These are phyloP conservation scores for Globisporangium orthogonon DNA, from an alignment of 352 stramenopile genomes.

Conservation along the genomic window DNA sequence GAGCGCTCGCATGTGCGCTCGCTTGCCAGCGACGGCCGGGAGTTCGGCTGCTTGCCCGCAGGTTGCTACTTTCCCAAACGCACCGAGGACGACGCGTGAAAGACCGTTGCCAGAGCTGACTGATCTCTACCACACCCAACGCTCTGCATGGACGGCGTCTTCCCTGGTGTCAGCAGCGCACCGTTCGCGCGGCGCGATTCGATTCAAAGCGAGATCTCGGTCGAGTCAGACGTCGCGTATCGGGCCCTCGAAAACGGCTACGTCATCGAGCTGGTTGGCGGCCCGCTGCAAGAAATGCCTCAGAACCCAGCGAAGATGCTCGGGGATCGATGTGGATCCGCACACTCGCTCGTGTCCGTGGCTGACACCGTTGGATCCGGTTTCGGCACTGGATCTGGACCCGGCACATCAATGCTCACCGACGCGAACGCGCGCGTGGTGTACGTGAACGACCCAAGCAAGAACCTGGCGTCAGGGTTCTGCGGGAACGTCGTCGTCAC, in stretches of 20 bases:
- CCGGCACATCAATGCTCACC: conserved; percentile 17
- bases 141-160: conserved; percentile 12
- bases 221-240: conserved; percentile 40
- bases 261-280: conserved; percentile 10
- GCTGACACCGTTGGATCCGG: conserved; percentile 1
- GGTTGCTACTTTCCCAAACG: neutral
- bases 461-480: conserved; percentile 52
- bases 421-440: conserved; percentile 57
- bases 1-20: too few species aligned
- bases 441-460: conserved; percentile 57
- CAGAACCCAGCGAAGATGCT: neutral
- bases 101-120: neutral
- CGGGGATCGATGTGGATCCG: conserved; percentile 1
- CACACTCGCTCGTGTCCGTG: conserved; percentile 11
- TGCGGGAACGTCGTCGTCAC: conserved; percentile 81
- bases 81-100: neutral
- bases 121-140: neutral
- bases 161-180: conserved; percentile 2
- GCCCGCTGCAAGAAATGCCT: neutral
- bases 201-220: conserved; percentile 29
- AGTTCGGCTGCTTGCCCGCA: neutral
- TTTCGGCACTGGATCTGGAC: neutral
- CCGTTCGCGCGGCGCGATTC: conserved; percentile 20
- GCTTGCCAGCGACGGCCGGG: too few species aligned
- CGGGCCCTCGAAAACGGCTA: conserved; percentile 36